These are phyloP conservation scores for Fraxinus excelsior DNA, from an alignment of 257 asterid species.

Conservation along the genomic window DNA sequence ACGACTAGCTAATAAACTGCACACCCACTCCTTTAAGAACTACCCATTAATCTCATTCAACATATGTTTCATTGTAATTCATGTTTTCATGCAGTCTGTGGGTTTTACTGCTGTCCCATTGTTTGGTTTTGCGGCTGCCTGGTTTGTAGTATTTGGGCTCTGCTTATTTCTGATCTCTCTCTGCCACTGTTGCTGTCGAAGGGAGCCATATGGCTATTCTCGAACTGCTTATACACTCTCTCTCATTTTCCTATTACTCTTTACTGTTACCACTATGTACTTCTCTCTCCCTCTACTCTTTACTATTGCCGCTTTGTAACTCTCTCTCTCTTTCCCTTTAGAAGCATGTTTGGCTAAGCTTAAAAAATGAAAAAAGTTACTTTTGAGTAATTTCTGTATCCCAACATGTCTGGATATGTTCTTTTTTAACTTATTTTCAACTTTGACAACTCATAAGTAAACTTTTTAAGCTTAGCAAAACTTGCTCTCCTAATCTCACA, in stretches of 20 bases:
- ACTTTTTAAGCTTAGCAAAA: constrained; percentile 1
- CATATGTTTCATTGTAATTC: constrained; percentile 15
- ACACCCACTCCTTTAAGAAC: not conserved
- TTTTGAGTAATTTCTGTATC: not conserved
- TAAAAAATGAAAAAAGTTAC: not conserved
- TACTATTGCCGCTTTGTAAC: constrained; percentile 33
- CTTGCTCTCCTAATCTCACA: not conserved
- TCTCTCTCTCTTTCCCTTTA: not conserved
- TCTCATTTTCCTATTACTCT: constrained; percentile 63
- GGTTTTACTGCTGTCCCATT: constrained; percentile 67
- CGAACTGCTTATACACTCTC: constrained; percentile 67
- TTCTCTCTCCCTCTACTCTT: constrained; percentile 31
- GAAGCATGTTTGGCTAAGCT: constrained; percentile 1
- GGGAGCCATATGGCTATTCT: constrained; percentile 62
- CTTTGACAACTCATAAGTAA: not conserved
- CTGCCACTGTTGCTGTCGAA: constrained; percentile 59
- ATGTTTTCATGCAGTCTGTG: constrained; percentile 62
- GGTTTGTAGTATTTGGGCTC: constrained; percentile 64
- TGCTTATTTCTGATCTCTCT: constrained; percentile 46
- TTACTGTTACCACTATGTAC: constrained; percentile 62
- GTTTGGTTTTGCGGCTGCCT: constrained; percentile 54
- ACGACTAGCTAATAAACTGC: not conserved
- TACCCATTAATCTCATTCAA: not conserved
- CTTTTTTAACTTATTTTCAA: not conserved
- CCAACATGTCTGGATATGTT: not conserved